Percentiles rank a stretch among this genome's conserved stretches.
Conservation (phyloP, 2,329 filamentous ascomycete species). For the Erysiphe pulchra region DNA sequence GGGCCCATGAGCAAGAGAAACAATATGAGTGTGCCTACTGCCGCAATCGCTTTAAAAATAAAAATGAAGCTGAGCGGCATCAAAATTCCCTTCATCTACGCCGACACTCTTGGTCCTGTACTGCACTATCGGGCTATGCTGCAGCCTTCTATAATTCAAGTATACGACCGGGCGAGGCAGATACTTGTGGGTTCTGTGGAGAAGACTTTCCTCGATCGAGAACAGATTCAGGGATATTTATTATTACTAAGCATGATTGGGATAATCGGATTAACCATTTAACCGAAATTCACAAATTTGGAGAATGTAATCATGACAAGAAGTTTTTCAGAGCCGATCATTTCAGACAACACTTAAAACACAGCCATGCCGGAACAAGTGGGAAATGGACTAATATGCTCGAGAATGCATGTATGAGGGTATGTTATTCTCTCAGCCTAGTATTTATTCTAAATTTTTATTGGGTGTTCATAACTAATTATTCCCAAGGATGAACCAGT, state of each 20-base stretch:
- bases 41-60: slow-evolving; percentile 93
- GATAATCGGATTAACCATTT: slow-evolving; percentile 66
- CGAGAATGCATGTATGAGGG: slow-evolving; percentile 82
- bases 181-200: slow-evolving; percentile 87
- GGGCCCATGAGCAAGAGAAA: slow-evolving; percentile 77
- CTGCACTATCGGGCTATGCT: slow-evolving; percentile 51
- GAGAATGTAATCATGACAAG: slow-evolving; percentile 93
- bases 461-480: too few relatives aligned
- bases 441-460: too few relatives aligned
- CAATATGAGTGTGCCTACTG: slow-evolving; percentile 88
- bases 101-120: slow-evolving; percentile 91
- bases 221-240: slow-evolving; percentile 17
- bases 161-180: slow-evolving; percentile 35
- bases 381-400: slow-evolving; percentile 98
- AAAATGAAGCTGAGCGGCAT: slow-evolving; percentile 90
- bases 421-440: neutral
- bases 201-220: slow-evolving; percentile 41
- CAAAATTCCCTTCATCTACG: slow-evolving; percentile 86
- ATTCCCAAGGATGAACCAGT: too few relatives aligned
- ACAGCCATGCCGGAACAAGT: slow-evolving; percentile 85
- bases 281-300: slow-evolving; percentile 81
- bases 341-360: slow-evolving; percentile 93
- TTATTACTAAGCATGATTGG: slow-evolving; percentile 63
- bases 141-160: slow-evolving; percentile 71
- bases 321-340: slow-evolving; percentile 96